These are phyloP conservation scores for Ottelia alismoides DNA, from an alignment of 106 monocot genomes.

Conservation along the genomic window DNA sequence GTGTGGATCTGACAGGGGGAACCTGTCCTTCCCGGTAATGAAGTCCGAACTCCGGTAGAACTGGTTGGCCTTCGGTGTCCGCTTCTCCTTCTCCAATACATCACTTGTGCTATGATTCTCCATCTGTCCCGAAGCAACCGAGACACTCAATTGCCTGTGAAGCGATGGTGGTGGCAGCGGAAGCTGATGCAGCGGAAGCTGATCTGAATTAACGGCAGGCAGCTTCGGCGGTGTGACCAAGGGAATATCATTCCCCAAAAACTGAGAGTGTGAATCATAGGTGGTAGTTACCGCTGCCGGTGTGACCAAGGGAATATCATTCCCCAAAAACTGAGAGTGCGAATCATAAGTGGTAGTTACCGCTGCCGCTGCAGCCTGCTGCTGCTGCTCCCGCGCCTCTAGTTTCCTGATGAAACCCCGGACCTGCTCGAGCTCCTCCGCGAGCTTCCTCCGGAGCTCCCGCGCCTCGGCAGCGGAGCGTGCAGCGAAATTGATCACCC, in stretches of 20 bases:
- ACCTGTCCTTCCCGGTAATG: slow-evolving; percentile 56
- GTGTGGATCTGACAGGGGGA: slow-evolving; percentile 30
- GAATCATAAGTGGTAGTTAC: too few species aligned
- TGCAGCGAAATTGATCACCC: slow-evolving; percentile 25
- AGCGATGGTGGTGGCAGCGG: slow-evolving; percentile 3
- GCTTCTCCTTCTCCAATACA: slow-evolving; percentile 53
- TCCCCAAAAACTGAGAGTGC: too few species aligned
- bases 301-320: too few species aligned
- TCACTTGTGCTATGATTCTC: slow-evolving; percentile 21
- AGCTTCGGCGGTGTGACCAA: too few species aligned
- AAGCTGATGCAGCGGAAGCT: too few species aligned
- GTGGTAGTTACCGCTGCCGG: too few species aligned
- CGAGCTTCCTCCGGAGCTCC: slow-evolving; percentile 44
- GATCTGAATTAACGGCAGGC: too few species aligned
- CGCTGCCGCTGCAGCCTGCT: slow-evolving; percentile 10
- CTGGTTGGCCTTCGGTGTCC: slow-evolving; percentile 73
- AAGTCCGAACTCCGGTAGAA: too few species aligned
- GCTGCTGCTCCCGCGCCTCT: slow-evolving; percentile 25
- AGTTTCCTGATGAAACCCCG: too few species aligned
- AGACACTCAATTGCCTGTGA: slow-evolving; percentile 28
- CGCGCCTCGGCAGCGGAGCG: slow-evolving; percentile 35
- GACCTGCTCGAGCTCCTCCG: too few species aligned
- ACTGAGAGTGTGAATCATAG: too few species aligned
- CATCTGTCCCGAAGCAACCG: slow-evolving; percentile 6
- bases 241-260: too few species aligned